Percentiles rank a stretch among this genome's conserved stretches.
Evolutionary conservation across 2,329 filamentous ascomycete species (phyloP).

Genomic region (Phymatotrichopsis omnivora): DNA sequence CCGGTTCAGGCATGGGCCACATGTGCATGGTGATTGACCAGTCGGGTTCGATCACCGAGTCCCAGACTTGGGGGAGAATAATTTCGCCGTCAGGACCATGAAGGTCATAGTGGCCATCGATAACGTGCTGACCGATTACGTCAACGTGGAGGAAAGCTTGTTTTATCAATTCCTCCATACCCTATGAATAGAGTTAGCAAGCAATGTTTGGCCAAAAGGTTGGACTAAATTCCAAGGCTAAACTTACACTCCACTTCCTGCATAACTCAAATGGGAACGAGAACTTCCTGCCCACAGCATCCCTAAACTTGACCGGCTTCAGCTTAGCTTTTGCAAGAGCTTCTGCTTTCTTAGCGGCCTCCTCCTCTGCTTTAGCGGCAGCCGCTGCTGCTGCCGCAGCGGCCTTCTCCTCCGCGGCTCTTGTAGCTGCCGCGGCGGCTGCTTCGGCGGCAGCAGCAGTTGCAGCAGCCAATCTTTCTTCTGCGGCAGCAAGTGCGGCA

Average conservation of each 20-base stretch:
- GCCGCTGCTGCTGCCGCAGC: slow-evolving; percentile 27
- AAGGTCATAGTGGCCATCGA: slow-evolving; percentile 69
- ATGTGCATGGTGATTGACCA: slow-evolving; percentile 60
- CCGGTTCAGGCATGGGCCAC: slow-evolving; percentile 49
- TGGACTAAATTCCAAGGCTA: not conserved
- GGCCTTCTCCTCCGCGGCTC: slow-evolving; percentile 37
- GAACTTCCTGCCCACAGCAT: slow-evolving; percentile 83
- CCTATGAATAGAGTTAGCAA: slow-evolving; percentile 42
- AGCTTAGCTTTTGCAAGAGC: slow-evolving; percentile 51
- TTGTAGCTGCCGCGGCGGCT: slow-evolving; percentile 32
- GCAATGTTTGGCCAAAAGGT: slow-evolving; percentile 13
- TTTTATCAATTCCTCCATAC: slow-evolving; percentile 77
- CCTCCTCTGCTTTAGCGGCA: slow-evolving; percentile 35
- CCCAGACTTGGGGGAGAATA: slow-evolving; percentile 72
- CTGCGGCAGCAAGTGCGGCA: slow-evolving; percentile 25
- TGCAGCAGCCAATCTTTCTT: slow-evolving; percentile 12
- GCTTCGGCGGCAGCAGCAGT: slow-evolving; percentile 16
- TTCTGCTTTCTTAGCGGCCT: slow-evolving; percentile 40
- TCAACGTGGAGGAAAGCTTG: slow-evolving; percentile 75
- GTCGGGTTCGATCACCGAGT: slow-evolving; percentile 68
- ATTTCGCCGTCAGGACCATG: slow-evolving; percentile 71
- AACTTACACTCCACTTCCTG: slow-evolving; percentile 67
- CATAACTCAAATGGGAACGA: slow-evolving; percentile 83
- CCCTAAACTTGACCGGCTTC: slow-evolving; percentile 77
- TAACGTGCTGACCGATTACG: slow-evolving; percentile 62